Evolutionary conservation across 2,329 filamentous ascomycete genomes (phyloP).

Genomic region (Ilyonectria sp.): DNA sequence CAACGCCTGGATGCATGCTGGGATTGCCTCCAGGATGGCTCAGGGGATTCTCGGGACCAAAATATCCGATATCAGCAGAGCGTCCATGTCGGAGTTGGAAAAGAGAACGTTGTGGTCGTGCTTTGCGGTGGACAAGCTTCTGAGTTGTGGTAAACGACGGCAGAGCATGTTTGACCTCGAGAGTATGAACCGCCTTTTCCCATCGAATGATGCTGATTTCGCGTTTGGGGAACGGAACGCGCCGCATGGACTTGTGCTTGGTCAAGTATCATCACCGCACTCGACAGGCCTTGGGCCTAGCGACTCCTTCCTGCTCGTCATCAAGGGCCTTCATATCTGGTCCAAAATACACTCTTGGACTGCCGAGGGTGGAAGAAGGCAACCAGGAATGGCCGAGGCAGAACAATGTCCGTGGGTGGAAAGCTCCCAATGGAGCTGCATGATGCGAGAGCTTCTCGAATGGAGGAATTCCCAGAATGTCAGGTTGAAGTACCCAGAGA

Average conservation of each 20-base stretch:
- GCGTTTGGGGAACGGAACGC: constrained; percentile 32
- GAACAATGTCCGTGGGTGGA: constrained; percentile 41
- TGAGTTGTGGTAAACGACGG: constrained; percentile 43
- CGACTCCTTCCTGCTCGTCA: constrained; percentile 37
- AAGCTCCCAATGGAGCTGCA: constrained; percentile 39
- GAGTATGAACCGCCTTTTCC: constrained; percentile 33
- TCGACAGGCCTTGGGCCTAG: constrained; percentile 19
- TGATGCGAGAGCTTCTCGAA: constrained; percentile 37
- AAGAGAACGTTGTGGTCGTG: constrained; percentile 44
- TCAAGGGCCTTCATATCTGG: constrained; percentile 42
- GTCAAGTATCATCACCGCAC: neutral
- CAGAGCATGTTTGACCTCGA: constrained; percentile 42
- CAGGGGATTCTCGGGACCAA: constrained; percentile 43
- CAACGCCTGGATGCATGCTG: constrained; percentile 47
- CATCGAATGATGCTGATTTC: constrained; percentile 40
- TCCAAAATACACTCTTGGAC: constrained; percentile 44
- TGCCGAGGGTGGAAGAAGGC: constrained; percentile 41
- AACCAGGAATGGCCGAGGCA: constrained; percentile 39
- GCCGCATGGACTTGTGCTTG: neutral
- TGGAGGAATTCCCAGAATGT: constrained; percentile 40
- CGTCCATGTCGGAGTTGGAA: constrained; percentile 38
- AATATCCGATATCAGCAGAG: constrained; percentile 33
- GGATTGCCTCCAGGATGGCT: constrained; percentile 45
- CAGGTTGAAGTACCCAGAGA: constrained; percentile 41
- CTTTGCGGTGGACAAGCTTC: constrained; percentile 43